Percentiles rank a stretch among this genome's conserved stretches.
phyloP scores from a whole-genome alignment of 2,329 filamentous ascomycete species.

The Aspergillus bombycis region DNA sequence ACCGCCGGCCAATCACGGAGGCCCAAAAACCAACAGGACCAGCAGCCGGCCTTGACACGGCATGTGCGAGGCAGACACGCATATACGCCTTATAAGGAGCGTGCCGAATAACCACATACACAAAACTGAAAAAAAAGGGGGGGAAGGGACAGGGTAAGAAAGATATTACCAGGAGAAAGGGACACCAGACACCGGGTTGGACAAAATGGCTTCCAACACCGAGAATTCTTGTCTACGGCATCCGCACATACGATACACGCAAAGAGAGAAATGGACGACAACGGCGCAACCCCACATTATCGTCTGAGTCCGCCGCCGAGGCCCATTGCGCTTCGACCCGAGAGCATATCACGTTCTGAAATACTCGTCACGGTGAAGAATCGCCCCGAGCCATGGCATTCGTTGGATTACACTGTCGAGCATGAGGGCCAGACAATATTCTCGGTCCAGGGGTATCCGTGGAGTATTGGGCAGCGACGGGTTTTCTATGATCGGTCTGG shows the following conservation, averaged over 20 bases:
- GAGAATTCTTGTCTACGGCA: background rate
- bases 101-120: background rate
- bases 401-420: constrained; percentile 20
- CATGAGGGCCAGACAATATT: constrained; percentile 14
- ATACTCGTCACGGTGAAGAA: constrained; percentile 16
- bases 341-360: constrained; percentile 14
- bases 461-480: constrained; percentile 17
- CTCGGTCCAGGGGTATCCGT: constrained; percentile 20
- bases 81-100: constrained; percentile 5
- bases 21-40: background rate
- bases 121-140: background rate
- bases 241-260: background rate
- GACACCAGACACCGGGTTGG: fast-evolving
- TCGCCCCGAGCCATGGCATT: constrained; percentile 22
- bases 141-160: too few relatives aligned
- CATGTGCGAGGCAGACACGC: constrained; percentile 4
- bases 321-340: constrained; percentile 20
- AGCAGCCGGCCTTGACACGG: too few relatives aligned
- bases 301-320: constrained; percentile 7
- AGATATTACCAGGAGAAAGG: background rate
- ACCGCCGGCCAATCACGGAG: background rate
- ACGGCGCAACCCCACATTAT: too few relatives aligned
- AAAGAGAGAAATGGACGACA: background rate
- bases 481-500: constrained; percentile 21
- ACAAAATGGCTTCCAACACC: background rate